phyloP scores from a whole-genome alignment of 202 grass and related monocot species.

The Musa balbisiana region DNA sequence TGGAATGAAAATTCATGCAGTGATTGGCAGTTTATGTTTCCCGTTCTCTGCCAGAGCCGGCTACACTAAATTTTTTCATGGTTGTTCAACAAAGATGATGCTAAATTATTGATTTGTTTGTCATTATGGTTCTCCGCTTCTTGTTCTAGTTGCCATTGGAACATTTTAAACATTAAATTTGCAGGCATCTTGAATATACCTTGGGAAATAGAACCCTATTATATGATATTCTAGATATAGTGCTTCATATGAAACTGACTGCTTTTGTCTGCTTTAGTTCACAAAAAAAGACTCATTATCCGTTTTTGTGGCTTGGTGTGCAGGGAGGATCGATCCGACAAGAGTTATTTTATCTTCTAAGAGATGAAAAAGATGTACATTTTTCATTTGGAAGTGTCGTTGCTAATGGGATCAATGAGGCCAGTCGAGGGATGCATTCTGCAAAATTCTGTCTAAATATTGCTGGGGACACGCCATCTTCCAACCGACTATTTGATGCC shows the following conservation, averaged over 20 bases:
- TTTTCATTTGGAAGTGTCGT: slow-evolving; percentile 69
- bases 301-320: slow-evolving; percentile 3
- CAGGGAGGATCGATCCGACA: slow-evolving; percentile 62
- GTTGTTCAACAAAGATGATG: too few relatives aligned
- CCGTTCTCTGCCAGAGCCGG: too few relatives aligned
- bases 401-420: slow-evolving; percentile 43
- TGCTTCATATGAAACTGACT: not conserved
- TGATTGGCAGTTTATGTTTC: too few relatives aligned
- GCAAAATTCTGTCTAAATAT: slow-evolving; percentile 75
- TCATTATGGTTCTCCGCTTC: too few relatives aligned
- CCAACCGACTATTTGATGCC: slow-evolving; percentile 70
- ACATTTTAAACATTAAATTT: slow-evolving; percentile 14
- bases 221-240: not conserved
- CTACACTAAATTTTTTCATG: too few relatives aligned
- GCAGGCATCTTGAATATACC: too few relatives aligned
- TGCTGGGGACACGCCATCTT: slow-evolving; percentile 71
- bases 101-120: too few relatives aligned
- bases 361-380: slow-evolving; percentile 70
- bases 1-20: too few relatives aligned
- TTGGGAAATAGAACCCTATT: not conserved
- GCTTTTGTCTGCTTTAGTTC: not conserved
- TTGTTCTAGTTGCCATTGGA: not conserved
- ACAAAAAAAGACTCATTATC: not conserved
- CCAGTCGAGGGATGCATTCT: slow-evolving; percentile 47
- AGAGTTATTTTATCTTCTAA: slow-evolving; percentile 71